These are phyloP conservation scores for Fusarium pininemorale DNA, from an alignment of 2,329 filamentous ascomycete species.

Conservation along the genomic window DNA sequence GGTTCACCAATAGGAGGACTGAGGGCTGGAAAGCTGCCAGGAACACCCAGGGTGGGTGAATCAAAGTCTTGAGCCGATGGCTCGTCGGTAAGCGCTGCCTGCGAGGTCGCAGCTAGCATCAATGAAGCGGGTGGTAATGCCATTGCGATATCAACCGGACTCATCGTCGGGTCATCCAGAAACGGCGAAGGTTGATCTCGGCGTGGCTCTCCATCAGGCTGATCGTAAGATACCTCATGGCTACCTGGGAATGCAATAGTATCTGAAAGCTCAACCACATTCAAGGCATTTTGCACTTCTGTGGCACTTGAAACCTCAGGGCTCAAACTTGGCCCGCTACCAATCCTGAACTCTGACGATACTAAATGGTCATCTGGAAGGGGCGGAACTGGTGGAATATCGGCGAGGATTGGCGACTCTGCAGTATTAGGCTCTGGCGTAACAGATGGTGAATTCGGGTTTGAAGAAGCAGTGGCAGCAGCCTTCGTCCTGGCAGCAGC, in stretches of 20 bases:
- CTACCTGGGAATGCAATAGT: constrained; percentile 4
- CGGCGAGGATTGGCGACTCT: constrained; percentile 18
- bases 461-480: constrained; percentile 34
- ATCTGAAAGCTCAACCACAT: constrained; percentile 20
- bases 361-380: constrained; percentile 25
- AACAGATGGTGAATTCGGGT: constrained; percentile 19
- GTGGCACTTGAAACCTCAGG: background rate
- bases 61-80: constrained; percentile 51
- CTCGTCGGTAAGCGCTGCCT: constrained; percentile 14
- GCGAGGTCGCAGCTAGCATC: constrained; percentile 21
- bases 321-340: background rate
- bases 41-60: constrained; percentile 73
- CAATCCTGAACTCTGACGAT: background rate
- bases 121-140: constrained; percentile 38
- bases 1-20: constrained; percentile 53
- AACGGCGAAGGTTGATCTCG: constrained; percentile 27
- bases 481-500: constrained; percentile 55
- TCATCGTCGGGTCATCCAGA: constrained; percentile 33
- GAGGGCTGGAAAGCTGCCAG: constrained; percentile 66
- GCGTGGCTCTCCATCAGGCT: constrained; percentile 10
- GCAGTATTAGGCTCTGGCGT: constrained; percentile 27
- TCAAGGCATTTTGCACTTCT: constrained; percentile 27
- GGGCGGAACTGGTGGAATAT: constrained; percentile 37
- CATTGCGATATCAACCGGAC: constrained; percentile 33
- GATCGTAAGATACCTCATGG: constrained; percentile 13